A percentile compares a stretch with the other conserved stretches of the same genome.
Evolutionary conservation across 768 basidiomycete species (phyloP).

Genomic region (Boletus rubescentipes): DNA sequence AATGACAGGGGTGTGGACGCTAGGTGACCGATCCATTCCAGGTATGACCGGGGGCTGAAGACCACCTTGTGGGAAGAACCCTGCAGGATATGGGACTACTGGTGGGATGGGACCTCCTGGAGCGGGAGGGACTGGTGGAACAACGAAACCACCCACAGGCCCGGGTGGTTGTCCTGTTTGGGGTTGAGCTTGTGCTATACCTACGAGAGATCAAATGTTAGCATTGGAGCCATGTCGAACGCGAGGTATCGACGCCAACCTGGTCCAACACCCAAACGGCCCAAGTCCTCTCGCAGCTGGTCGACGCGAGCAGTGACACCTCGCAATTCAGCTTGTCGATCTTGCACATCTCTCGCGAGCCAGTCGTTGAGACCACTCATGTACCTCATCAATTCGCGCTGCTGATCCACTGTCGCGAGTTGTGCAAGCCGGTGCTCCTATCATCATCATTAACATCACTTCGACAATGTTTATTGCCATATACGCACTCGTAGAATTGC

Average conservation of each 20-base stretch:
- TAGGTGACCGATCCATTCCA: slow-evolving; percentile 4
- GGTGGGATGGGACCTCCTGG: slow-evolving; percentile 14
- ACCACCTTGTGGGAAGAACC: slow-evolving; percentile 22
- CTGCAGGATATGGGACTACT: slow-evolving; percentile 21
- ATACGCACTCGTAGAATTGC: slow-evolving; percentile 59
- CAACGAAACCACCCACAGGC: slow-evolving; percentile 14
- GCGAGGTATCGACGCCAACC: slow-evolving; percentile 27
- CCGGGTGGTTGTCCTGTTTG: slow-evolving; percentile 5
- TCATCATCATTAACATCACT: slow-evolving; percentile 6
- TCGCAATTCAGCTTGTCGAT: slow-evolving; percentile 72
- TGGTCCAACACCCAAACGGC: slow-evolving; percentile 43
- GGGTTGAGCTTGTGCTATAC: slow-evolving; percentile 23
- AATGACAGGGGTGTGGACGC: slow-evolving; percentile 23
- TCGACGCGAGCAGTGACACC: slow-evolving; percentile 64
- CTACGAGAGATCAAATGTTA: slow-evolving; percentile 10
- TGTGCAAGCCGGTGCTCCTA: slow-evolving; percentile 79
- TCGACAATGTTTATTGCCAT: not conserved
- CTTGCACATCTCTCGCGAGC: slow-evolving; percentile 75
- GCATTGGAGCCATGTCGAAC: not conserved
- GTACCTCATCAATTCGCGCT: slow-evolving; percentile 77
- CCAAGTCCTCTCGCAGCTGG: slow-evolving; percentile 42
- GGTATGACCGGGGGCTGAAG: slow-evolving; percentile 26
- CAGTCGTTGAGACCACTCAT: slow-evolving; percentile 75
- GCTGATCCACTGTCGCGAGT: slow-evolving; percentile 73
- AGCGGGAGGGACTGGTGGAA: slow-evolving; percentile 24